Conservation (phyloP, 371 early-diverging fungal genomes). For the Dichotomocladium elegans region DNA sequence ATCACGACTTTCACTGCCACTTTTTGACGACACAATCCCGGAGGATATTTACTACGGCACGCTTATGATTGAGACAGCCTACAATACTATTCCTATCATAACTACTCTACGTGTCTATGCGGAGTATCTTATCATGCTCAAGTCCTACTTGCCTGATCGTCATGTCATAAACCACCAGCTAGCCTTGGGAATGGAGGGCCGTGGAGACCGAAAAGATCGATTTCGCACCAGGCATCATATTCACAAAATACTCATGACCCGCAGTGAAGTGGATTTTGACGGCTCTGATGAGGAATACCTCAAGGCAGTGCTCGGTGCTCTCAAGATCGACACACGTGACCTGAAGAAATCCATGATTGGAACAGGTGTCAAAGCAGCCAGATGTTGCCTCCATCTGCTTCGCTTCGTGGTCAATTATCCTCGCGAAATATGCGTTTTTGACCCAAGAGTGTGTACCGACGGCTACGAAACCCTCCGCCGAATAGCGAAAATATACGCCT, state of each 20-base stretch:
- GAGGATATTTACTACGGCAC: constrained; percentile 13
- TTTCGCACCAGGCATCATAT: not conserved
- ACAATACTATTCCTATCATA: constrained; percentile 11
- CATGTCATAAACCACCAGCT: constrained; percentile 4
- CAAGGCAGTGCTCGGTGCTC: not conserved
- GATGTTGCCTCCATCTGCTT: constrained; percentile 14
- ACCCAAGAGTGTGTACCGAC: not conserved
- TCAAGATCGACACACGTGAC: not conserved
- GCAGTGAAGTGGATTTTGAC: constrained; percentile 5
- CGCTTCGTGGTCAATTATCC: constrained; percentile 6
- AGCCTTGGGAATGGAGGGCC: not conserved
- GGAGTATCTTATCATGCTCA: constrained; percentile 64
- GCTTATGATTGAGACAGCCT: not conserved
- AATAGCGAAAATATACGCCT: not conserved
- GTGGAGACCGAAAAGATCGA: not conserved
- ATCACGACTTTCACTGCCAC: constrained; percentile 19
- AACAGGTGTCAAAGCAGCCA: constrained; percentile 10
- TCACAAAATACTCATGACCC: constrained; percentile 5
- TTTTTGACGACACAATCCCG: constrained; percentile 24
- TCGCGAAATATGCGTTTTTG: not conserved
- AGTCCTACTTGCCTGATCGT: constrained; percentile 65
- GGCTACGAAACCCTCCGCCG: not conserved
- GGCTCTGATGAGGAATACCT: constrained; percentile 17
- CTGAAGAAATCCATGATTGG: constrained; percentile 14
- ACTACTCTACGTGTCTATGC: constrained; percentile 21